Base-by-base conservation (phyloP, 2,329 filamentous ascomycete species). In the Periconia digitata region DNA sequence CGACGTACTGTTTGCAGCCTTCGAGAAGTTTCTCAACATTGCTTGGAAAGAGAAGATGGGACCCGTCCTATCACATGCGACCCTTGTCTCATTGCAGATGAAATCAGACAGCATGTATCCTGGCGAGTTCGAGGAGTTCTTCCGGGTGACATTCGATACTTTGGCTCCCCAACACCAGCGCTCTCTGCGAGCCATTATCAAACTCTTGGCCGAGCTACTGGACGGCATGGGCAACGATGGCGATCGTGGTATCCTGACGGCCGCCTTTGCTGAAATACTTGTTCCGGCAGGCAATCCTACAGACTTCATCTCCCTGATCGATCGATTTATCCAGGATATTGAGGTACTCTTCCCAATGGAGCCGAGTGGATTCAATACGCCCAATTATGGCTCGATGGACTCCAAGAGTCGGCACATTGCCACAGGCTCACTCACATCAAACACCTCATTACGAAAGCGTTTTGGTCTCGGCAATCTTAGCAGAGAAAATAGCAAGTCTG, bases 1-100 rank as follows among this genome's bases (percentile, higher is more conserved):
- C 8, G 91, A 96, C 63, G 85, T 92, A 17, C 80, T 97, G 5
- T 95, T 96, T 64, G 87, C 89, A 21, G 88, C 92, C 0, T 97
- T 96, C 67, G 92, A 96, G 68, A 96, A 95, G 53, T 97, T 96
- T 59, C 76, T 96, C 51, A 85, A 85, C 49, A 86, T 91, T 54
- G 91, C 89, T 12, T 97, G 92, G 92, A 85, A 82, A 50, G 88
- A 92, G 56, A 86, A 90, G 59, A 91, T 96, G 79, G 92, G 92
- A 0, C 84, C 89, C 3, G 83, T 97, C 46, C 84, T 97, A 69
- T 84, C 89, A 1, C 79, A 83, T 44, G 79, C 86, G 40, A 81
- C 84, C 5, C 77, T 96, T 32, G 82, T 87, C 47, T 83, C 84
- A 1, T 78, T 97, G n/a, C 91, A 95, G 49, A 79, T 83, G 46